Conservation (phyloP, 2,329 filamentous ascomycete genomes). For the Fusarium palustre region DNA sequence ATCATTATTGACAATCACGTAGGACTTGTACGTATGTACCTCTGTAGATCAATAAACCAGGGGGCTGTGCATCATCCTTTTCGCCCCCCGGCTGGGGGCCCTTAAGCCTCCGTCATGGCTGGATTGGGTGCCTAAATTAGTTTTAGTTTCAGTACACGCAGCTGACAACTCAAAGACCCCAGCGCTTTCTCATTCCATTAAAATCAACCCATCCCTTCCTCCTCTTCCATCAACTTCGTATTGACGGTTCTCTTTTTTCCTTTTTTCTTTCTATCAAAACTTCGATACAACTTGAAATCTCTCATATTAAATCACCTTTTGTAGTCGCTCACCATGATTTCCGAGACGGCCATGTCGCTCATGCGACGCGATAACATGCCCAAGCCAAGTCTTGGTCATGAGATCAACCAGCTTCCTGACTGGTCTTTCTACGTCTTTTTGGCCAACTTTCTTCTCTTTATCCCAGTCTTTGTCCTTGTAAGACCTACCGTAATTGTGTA, state of each 20-base stretch:
- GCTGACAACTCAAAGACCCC: conserved; percentile 29
- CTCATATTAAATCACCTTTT: neutral
- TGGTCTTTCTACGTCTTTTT: conserved; percentile 57
- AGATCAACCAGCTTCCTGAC: conserved; percentile 18
- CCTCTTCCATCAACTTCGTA: conserved; percentile 9
- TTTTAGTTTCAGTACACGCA: conserved; percentile 25
- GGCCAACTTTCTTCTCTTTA: conserved; percentile 57
- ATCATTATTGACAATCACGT: neutral
- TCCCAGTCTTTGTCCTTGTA: conserved; percentile 60
- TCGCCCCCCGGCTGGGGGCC: neutral
- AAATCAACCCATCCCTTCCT: conserved; percentile 15
- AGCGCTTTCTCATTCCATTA: conserved; percentile 17
- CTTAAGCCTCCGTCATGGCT: conserved; percentile 16
- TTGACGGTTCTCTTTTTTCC: conserved; percentile 5
- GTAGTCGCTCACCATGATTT: conserved; percentile 32
- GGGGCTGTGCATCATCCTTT: conserved; percentile 26
- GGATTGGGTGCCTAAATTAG: conserved; percentile 15
- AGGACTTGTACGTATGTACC: neutral
- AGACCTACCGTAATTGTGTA: conserved; percentile 20
- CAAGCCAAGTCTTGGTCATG: conserved; percentile 17
- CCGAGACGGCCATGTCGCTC: conserved; percentile 31
- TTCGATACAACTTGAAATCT: neutral
- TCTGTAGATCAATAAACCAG: conserved; percentile 10
- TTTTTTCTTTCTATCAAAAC: conserved; percentile 10
- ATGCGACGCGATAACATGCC: conserved; percentile 52